Evolutionary conservation across 129 eudicot genomes (phyloP).

Genomic region (Flaveria linearis): DNA sequence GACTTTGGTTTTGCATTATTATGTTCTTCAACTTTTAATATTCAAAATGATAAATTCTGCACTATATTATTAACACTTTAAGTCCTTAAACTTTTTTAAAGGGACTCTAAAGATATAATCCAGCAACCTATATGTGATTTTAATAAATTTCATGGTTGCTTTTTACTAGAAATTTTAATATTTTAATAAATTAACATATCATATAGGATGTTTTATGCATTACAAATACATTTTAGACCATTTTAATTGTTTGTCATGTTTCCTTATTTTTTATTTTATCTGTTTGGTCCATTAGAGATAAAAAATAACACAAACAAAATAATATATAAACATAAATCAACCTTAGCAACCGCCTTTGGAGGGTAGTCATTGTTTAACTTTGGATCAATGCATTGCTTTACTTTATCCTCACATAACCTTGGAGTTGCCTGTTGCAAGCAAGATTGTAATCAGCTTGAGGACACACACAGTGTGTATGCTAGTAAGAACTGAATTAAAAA

Average conservation of each 20-base stretch:
- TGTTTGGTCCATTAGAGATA: neutral
- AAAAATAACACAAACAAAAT: neutral
- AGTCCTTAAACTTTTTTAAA: too few species aligned
- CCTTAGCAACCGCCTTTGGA: conserved; percentile 98
- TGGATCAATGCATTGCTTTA: conserved; percentile 95
- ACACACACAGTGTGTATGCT: neutral
- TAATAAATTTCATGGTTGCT: neutral
- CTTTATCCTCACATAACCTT: conserved; percentile 95
- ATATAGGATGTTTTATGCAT: neutral
- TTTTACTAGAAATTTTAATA: neutral
- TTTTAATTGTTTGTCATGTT: neutral
- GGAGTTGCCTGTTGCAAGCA: conserved; percentile 81
- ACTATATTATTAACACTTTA: neutral
- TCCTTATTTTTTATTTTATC: neutral
- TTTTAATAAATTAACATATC: neutral
- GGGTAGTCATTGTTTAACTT: conserved; percentile 84
- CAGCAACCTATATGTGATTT: neutral
- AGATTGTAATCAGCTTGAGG: conserved; percentile 16
- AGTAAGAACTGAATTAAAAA: neutral
- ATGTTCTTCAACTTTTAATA: neutral
- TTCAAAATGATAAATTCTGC: neutral
- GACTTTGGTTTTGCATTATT: neutral
- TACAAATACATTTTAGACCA: neutral
- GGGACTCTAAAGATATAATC: too few species aligned
- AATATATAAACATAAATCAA: conserved; percentile 1